Percentiles rank a stretch among this genome's conserved stretches.
Conservation (phyloP, 2,329 filamentous ascomycete genomes). For the Sporothrix pseudoabietina region DNA sequence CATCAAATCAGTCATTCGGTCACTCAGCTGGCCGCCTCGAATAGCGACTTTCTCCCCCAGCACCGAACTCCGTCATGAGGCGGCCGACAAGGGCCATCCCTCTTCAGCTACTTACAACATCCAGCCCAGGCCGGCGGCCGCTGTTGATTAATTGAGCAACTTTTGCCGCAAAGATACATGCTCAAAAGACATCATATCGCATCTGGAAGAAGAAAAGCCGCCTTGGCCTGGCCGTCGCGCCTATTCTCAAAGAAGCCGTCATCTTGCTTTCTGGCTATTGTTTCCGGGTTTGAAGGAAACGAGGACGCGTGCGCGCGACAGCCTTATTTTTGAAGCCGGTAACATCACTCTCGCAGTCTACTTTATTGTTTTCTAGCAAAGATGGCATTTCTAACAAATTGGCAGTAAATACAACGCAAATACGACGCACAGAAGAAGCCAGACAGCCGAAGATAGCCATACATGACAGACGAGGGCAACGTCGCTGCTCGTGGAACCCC, state of each 20-base stretch:
- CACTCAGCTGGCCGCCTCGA: not conserved
- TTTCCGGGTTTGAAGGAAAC: slow-evolving; percentile 20
- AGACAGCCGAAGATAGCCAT: not conserved
- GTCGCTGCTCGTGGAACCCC: not conserved
- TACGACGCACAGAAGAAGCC: not conserved
- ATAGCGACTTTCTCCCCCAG: not conserved
- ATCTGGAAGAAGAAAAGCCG: not conserved
- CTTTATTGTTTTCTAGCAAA: not conserved
- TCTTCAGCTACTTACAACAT: not conserved
- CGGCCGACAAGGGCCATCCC: slow-evolving; percentile 9
- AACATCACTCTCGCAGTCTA: not conserved
- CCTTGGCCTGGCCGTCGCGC: slow-evolving; percentile 21
- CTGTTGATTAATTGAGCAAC: slow-evolving; percentile 18
- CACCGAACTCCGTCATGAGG: not conserved
- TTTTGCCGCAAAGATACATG: slow-evolving; percentile 22
- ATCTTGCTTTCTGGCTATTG: slow-evolving; percentile 26
- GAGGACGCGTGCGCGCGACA: not conserved
- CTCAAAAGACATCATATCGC: not conserved
- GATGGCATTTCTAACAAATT: slow-evolving; percentile 15
- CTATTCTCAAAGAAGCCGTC: slow-evolving; percentile 2
- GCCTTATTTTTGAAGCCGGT: not conserved
- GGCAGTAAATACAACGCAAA: not conserved
- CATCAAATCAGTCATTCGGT: not conserved
- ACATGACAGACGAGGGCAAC: slow-evolving; percentile 3
- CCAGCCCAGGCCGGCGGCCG: not conserved